These are phyloP conservation scores for Castanea sativa DNA, from an alignment of 306 rosid genomes.

Conservation along the genomic window DNA sequence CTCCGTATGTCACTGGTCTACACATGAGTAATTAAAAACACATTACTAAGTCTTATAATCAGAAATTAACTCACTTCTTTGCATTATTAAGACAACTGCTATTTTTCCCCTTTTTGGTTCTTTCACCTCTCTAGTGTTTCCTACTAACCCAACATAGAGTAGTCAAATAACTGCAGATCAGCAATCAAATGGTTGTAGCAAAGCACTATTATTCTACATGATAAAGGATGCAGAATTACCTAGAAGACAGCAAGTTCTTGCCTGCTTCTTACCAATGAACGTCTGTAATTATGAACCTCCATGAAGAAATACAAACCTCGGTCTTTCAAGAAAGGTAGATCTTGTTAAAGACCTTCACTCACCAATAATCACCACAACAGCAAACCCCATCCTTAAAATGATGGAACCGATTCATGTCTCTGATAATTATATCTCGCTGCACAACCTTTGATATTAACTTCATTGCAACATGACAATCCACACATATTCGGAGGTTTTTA, in stretches of 20 bases:
- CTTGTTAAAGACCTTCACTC: slow-evolving; percentile 19
- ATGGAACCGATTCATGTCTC: slow-evolving; percentile 82
- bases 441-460: slow-evolving; percentile 64
- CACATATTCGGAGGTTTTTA: slow-evolving; percentile 77
- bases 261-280: not conserved
- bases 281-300: not conserved
- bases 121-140: not conserved
- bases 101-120: not conserved
- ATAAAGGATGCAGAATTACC: not conserved
- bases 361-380: slow-evolving; percentile 77
- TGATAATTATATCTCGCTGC: slow-evolving; percentile 53
- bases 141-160: not conserved
- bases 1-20: not conserved
- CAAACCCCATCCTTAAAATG: slow-evolving; percentile 69
- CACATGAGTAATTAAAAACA: not conserved
- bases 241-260: not conserved
- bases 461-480: slow-evolving; percentile 72
- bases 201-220: not conserved
- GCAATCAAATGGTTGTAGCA: not conserved
- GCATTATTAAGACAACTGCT: not conserved
- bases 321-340: not conserved
- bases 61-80: not conserved
- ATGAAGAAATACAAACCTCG: slow-evolving; percentile 5
- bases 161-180: not conserved
- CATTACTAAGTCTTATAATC: not conserved